Base-by-base conservation (phyloP, 139 green algal species). In the Chlamydomonas incerta region DNA sequence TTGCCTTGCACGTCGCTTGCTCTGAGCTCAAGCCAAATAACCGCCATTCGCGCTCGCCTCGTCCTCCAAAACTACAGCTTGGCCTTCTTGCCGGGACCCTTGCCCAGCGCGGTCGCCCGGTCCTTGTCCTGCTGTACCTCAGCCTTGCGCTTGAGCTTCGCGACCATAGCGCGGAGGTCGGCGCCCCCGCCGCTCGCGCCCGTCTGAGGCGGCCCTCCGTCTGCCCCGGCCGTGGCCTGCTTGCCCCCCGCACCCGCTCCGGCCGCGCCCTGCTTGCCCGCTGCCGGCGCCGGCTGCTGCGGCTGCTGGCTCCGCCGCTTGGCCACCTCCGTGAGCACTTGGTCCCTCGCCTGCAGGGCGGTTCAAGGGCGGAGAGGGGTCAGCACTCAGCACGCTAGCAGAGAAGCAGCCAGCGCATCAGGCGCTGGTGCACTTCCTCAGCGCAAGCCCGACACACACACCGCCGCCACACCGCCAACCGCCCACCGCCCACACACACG, bases 91-190 rank as follows among this genome's bases (percentile, higher is more conserved):
- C 41, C 41, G 24, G 55, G 17, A 15, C 74, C 74, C 33, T 70
- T 81, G n/a, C 74, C 74, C 9, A 71, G 73, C 73, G 73, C 74
- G 14, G 60, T 33, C 18, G 74, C 74, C 31, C 74, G 83, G 74
- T 88, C 21, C 52, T 90, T 83, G 60, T 85, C 74, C 75, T 91
- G 68, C 52, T 80, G 77, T 74, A 75, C 55, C 80, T 91, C 83
- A 31, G 87, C 74, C 69, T 95, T 96, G 34, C 93, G 90, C 87
- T 97, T 97, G 4, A 97, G 87, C 66, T 94, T 93, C 0, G 91
- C 92, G 13, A 97, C 93, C 93, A 96, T 95, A 0, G 92, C 73
- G 57, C 88, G 90, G 46, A 96, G 60, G 60, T 96, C 79, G 31
- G 10, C 33, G 66, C 79, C 66, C 24, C 68, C 35, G 20, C 20